These are phyloP conservation scores for Phytopythium vexans DNA, from an alignment of 352 stramenopile species.

Conservation along the genomic window DNA sequence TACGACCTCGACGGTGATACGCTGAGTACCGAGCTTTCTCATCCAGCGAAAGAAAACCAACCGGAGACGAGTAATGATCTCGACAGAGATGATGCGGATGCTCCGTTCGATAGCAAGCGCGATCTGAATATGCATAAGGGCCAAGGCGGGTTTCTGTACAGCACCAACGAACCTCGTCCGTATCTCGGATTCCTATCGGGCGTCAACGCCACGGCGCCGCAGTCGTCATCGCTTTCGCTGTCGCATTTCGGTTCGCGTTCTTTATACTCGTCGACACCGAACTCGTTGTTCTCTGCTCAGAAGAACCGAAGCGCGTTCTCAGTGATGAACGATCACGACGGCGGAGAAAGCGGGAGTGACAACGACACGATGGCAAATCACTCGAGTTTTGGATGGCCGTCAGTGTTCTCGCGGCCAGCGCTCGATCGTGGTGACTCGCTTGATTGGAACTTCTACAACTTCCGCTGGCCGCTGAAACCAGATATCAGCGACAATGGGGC, in stretches of 20 bases:
- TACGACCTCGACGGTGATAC: background rate
- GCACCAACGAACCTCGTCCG: constrained; percentile 4
- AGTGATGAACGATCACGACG: background rate
- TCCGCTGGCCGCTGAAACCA: constrained; percentile 1
- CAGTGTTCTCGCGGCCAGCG: constrained; percentile 70
- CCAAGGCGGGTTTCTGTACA: constrained; percentile 4
- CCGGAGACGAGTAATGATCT: background rate
- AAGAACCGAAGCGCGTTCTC: background rate
- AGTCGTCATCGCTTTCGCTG: background rate
- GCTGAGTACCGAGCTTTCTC: background rate
- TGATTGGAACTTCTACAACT: constrained; percentile 81
- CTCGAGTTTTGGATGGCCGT: constrained; percentile 72
- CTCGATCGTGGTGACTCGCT: constrained; percentile 47
- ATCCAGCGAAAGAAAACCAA: constrained; percentile 1
- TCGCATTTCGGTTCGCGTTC: constrained; percentile 1
- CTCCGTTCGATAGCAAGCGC: background rate
- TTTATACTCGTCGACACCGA: constrained; percentile 13
- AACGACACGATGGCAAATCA: constrained; percentile 24
- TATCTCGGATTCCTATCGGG: constrained; percentile 13
- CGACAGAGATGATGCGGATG: background rate
- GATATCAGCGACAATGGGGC: constrained; percentile 5
- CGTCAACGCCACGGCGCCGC: background rate
- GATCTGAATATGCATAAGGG: background rate
- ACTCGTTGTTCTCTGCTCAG: constrained; percentile 34
- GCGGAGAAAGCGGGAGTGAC: constrained; percentile 16